phyloP scores from a whole-genome alignment of 805 yeast genomes.

The Candida coleopterorum region DNA sequence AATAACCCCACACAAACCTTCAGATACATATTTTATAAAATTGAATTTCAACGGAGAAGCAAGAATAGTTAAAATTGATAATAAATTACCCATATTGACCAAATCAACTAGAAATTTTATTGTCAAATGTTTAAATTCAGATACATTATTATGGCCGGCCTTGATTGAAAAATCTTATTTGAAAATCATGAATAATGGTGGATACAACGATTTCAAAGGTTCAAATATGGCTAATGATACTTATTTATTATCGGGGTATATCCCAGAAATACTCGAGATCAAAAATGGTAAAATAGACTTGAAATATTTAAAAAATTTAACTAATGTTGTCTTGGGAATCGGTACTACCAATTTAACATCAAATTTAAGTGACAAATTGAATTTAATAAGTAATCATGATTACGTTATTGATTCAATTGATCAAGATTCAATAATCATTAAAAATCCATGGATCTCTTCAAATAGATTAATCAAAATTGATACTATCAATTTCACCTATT shows the following conservation, averaged over 20 bases:
- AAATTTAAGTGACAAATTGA: conserved; percentile 26
- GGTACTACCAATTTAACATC: conserved; percentile 57
- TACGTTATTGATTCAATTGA: conserved; percentile 47
- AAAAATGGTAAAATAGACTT: conserved; percentile 29
- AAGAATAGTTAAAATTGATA: conserved; percentile 46
- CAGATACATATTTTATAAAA: conserved; percentile 32
- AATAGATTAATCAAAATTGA: conserved; percentile 16
- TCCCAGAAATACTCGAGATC: conserved; percentile 54
- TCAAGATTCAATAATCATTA: conserved; percentile 12
- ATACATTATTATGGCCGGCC: conserved; percentile 60
- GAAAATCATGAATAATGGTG: conserved; percentile 52
- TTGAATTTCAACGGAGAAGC: conserved; percentile 50
- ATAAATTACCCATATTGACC: conserved; percentile 37
- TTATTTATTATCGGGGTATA: conserved; percentile 62
- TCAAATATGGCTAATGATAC: conserved; percentile 75
- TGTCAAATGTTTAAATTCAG: conserved; percentile 32
- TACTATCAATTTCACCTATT: conserved; percentile 23
- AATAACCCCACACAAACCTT: conserved; percentile 14
- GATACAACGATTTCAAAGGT: conserved; percentile 60
- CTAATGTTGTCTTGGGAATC: conserved; percentile 47
- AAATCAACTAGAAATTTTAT: conserved; percentile 21
- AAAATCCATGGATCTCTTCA: conserved; percentile 35
- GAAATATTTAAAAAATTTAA: conserved; percentile 13
- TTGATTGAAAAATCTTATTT: conserved; percentile 75
- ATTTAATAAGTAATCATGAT: conserved; percentile 61